Percentiles rank a stretch among this genome's conserved stretches.
These are phyloP conservation scores for Colletotrichum lindemuthianum DNA, from an alignment of 2,329 filamentous ascomycete species.

Conservation along the genomic window DNA sequence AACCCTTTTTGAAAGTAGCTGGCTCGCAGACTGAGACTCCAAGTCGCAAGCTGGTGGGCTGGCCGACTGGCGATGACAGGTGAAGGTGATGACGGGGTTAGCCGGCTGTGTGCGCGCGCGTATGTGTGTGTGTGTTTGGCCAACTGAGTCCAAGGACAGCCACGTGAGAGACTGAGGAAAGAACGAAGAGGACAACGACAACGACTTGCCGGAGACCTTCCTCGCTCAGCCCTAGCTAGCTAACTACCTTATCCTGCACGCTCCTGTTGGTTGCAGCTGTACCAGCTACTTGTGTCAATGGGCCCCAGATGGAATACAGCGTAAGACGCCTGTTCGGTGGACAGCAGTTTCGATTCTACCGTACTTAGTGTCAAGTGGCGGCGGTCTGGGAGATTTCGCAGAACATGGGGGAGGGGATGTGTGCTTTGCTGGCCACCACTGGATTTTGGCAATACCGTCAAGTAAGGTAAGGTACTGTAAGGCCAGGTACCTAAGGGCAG, in stretches of 20 bases:
- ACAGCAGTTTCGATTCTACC: slow-evolving; percentile 20
- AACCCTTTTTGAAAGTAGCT: background rate
- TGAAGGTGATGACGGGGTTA: slow-evolving; percentile 8
- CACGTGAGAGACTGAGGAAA: slow-evolving; percentile 27
- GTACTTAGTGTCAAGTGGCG: slow-evolving; percentile 18
- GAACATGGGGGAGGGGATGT: slow-evolving; percentile 19
- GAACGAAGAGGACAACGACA: slow-evolving; percentile 13
- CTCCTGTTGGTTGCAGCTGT: background rate
- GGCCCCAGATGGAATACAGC: background rate
- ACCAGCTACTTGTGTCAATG: slow-evolving; percentile 1
- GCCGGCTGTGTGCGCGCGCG: background rate
- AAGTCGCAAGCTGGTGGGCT: background rate
- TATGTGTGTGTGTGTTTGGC: slow-evolving; percentile 13
- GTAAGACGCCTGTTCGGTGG: slow-evolving; percentile 3
- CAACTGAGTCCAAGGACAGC: slow-evolving; percentile 15
- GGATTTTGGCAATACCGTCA: too few relatives aligned
- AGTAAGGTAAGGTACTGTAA: too few relatives aligned
- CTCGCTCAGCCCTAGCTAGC: background rate
- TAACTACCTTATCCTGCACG: background rate
- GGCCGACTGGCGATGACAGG: slow-evolving; percentile 13
- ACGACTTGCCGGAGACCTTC: background rate
- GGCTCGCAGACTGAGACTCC: background rate
- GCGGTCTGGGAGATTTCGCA: slow-evolving; percentile 20
- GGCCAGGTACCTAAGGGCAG: too few relatives aligned
- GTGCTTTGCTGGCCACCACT: slow-evolving; percentile 2